Evolutionary conservation across 495 filamentous ascomycete species (phyloP).

Genomic region (Neurospora cerealis): DNA sequence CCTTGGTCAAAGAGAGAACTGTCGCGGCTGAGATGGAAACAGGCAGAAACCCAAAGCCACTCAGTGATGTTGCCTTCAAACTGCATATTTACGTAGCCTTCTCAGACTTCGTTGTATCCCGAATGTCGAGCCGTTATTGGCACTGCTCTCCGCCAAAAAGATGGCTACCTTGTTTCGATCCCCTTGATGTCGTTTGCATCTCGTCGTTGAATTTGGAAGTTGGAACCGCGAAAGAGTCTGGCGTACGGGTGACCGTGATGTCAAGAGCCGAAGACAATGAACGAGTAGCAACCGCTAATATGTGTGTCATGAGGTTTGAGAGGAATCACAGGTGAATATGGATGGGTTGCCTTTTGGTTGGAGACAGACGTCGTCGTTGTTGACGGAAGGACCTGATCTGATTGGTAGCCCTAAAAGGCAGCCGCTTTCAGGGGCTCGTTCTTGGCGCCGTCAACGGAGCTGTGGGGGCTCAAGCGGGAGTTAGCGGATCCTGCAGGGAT

Average conservation of each 20-base stretch:
- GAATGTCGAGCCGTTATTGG: not conserved
- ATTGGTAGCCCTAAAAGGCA: not conserved
- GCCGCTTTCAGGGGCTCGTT: not conserved
- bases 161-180: not conserved
- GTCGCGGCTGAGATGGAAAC: not conserved
- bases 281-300: not conserved
- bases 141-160: not conserved
- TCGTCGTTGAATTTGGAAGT: not conserved
- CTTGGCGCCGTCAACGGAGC: not conserved
- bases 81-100: not conserved
- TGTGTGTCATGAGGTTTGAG: not conserved
- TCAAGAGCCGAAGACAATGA: not conserved
- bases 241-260: not conserved
- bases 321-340: not conserved
- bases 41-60: not conserved
- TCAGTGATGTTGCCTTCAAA: not conserved
- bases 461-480: not conserved
- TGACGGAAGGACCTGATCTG: not conserved
- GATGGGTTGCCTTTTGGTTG: not conserved
- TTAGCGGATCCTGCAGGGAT: not conserved
- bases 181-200: not conserved
- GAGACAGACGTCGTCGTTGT: not conserved
- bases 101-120: not conserved
- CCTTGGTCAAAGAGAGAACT: not conserved
- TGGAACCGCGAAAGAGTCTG: not conserved